A percentile compares a stretch with the other conserved stretches of the same genome.
These are phyloP conservation scores for Neostapfia colusana DNA, from an alignment of 176 grass and related monocot species.

Conservation along the genomic window DNA sequence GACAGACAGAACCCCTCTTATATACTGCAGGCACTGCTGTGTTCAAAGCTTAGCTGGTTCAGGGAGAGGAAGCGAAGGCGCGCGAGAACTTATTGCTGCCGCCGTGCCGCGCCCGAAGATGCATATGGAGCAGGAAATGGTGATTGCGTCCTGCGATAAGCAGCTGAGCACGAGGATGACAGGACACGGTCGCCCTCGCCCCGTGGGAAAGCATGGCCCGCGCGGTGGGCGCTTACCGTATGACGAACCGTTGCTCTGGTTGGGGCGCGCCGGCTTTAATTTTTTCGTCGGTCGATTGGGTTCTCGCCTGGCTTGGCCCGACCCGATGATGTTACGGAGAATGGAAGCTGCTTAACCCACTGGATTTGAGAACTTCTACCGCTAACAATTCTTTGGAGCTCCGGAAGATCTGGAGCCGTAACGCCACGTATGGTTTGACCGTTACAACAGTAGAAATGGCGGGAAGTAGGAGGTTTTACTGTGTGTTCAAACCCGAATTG, in stretches of 20 bases:
- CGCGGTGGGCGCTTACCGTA: constrained; percentile 40
- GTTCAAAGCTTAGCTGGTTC: background rate
- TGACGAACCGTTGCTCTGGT: constrained; percentile 19
- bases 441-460: background rate
- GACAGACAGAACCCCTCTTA: constrained; percentile 4
- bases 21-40: no score
- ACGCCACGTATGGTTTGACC: background rate
- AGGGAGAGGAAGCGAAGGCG: background rate
- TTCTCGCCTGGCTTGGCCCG: background rate
- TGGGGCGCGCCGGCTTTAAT: background rate
- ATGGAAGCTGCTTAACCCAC: constrained; percentile 14
- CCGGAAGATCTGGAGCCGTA: background rate
- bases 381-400: no score
- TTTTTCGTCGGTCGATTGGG: background rate
- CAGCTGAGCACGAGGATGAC: background rate
- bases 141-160: background rate
- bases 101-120: background rate
- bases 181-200: constrained; percentile 48
- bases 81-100: background rate
- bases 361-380: constrained; percentile 18
- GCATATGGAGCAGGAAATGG: background rate
- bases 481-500: background rate
- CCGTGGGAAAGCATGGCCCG: constrained; percentile 31
- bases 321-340: constrained; percentile 27
- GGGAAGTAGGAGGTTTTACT: background rate